Evolutionary conservation across 352 stramenopile species (phyloP), one percentile per base, ranked within the genome.

Genomic region (Phytophthora constricta): DNA sequence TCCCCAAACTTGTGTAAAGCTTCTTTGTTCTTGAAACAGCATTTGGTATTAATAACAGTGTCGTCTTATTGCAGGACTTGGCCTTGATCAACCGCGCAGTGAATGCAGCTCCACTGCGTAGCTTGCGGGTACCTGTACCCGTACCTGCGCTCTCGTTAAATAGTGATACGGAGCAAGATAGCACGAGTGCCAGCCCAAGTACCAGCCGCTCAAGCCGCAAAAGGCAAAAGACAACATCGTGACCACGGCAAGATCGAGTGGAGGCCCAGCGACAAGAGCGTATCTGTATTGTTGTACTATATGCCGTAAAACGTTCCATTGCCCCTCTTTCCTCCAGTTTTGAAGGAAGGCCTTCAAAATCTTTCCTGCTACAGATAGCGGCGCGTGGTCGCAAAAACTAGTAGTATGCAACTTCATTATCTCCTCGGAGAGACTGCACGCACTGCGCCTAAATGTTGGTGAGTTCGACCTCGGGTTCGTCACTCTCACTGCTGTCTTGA

Each of bases 41-140:
- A n/a, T n/a, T n/a, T n/a, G n/a, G n/a, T n/a, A n/a, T n/a, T n/a
- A 17, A 13, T 19, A 20, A 2, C 22, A 14, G 46, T 14, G 25
- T 39, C 45, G 19, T 53, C 37, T 51, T n/a, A 13, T 49, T 65
- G 26, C 52, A 92, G 84, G 82, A 92, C 52, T 50, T 92, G 33
- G 84, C 82, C 7, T 70, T 92, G 60, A 92, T 92, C 61, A 92
- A 92, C 17, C 82, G 84, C 14, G 84, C 84, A 17, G 82, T 92
- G n/a, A 92, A 92, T 37, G 70, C 74, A 17, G 62, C 49, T 46
- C 70, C 70, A 25, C 19, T 45, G 52, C 42, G 43, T 59, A 69
- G 23, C 23, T 65, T 42, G 23, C 54, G 3, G 25, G 60, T 45
- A 49, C 34, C 8, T 65, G 53, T 64, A 59, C 54, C 11, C 10